Evolutionary conservation across 2,329 filamentous ascomycete species (phyloP).

Genomic region (Talaromyces sp.): DNA sequence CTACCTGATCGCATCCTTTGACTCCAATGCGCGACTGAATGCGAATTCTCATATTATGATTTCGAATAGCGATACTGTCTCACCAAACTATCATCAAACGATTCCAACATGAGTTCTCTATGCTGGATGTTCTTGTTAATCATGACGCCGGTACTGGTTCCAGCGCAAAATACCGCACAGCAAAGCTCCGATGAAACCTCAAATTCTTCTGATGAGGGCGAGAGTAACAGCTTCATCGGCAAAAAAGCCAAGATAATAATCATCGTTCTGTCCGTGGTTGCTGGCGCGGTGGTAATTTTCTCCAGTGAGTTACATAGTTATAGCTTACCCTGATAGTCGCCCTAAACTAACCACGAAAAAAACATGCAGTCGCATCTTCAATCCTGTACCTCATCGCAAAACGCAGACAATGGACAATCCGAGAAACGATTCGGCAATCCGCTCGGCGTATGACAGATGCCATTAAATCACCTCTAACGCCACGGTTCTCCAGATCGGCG

Average conservation of each 20-base stretch:
- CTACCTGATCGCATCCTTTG: neutral
- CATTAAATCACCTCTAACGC: constrained; percentile 22
- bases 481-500: constrained; percentile 20
- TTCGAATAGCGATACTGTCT: neutral
- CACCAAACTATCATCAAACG: neutral
- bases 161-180: neutral
- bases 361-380: constrained; percentile 54
- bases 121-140: neutral
- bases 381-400: constrained; percentile 74
- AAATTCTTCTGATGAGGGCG: neutral
- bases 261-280: constrained; percentile 11
- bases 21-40: neutral
- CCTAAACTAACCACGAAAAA: constrained; percentile 9
- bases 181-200: neutral
- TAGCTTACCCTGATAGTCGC: neutral
- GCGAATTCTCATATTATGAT: neutral
- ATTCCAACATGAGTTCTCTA: neutral
- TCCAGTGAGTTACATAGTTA: neutral
- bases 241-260: neutral
- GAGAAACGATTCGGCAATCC: constrained; percentile 65
- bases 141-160: neutral
- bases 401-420: constrained; percentile 77
- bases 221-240: neutral
- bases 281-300: constrained; percentile 7
- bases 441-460: constrained; percentile 40